Base-by-base conservation (phyloP, 176 grass and related monocot genomes). In the Zoysia japonica region DNA sequence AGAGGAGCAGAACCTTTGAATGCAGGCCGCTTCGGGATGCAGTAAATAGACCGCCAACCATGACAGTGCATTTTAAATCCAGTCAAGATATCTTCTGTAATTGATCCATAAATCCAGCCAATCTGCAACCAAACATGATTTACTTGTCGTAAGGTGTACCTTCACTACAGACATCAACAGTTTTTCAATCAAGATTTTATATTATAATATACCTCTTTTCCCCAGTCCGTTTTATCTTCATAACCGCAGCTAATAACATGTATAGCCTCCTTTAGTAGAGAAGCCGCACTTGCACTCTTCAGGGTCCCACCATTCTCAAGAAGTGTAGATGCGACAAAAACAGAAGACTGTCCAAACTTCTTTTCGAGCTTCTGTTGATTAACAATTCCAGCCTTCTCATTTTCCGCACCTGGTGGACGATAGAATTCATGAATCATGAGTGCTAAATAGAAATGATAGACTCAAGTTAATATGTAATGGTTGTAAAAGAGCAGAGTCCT, bases 11-110 rank as follows among this genome's bases (percentile, higher is more conserved):
- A 92, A 68, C 90, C 90, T 69, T 92, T 92, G 80, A 92, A 92
- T 40, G 90, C 90, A 74, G 90, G 80, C 61, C 83, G 68, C 46
- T 85, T 66, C 16, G 86, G 86, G 20, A 92, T 77, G 77, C 86
- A 92, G 79, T 92, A 92, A 79, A 92, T 92, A 43, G 90, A 92
- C 72, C 90, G 87, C 90, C 90, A 92, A n/a, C 90, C 90, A 81
- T 92, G 90, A 56, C 90, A 92, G 53, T 92, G 90, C 90, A 92
- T 92, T 69, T 92, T 92, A 69, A 92, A 92, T 60, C 90, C 90
- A 80, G 90, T 92, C 71, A 92, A 76, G 57, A 92, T 92, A 86
- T 92, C 90, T 77, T 92, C 90, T 20, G 90, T 92, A 52, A 92
- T 88, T 52, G 90, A 92, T 62, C 90, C 90, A 81, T 92, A 92